Base-by-base conservation (phyloP, 805 yeast genomes). In the Candida mattraensis region DNA sequence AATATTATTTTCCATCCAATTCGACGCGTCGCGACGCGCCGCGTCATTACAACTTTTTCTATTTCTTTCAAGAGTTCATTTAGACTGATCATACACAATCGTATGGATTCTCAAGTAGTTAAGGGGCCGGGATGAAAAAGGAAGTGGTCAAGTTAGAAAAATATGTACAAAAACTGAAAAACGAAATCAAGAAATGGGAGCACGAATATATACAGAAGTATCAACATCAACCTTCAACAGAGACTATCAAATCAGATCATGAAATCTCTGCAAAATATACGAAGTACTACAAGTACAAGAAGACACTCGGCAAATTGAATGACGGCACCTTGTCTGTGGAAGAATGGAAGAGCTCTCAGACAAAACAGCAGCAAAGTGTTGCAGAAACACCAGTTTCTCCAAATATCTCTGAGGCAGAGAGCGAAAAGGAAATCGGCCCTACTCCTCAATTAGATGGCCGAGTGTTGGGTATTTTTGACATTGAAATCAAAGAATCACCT, bases 361-460 rank as follows among this genome's bases (percentile, higher is more conserved):
- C n/a, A n/a, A n/a, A n/a, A n/a, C 25, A 21, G 6, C 29, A 25
- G 31, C 33, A 32, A 14, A 14, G 18, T 5, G 25, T 23, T 7
- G 7, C 14, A 17, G 31, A 29, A 11, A 35, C 29, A 18, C 18
- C 28, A 1, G 30, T n/a, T 4, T 13, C 30, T 3, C 39, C 41
- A 5, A 30, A 30, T 4, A 36, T 37, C 18, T 30, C 42, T 5
- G 38, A 31, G 34, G 43, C 30, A 3, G 41, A 43, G 12, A 42
- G 43, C 18, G 50, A 42, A 11, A 37, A 37, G 16, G 83, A 78
- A 41, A 54, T 86, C 9, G 95, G 95, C 0, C 96, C 96, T 1
- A 87, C 96, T 0, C 96, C 96, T 0, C 95, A 87, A 48, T 70
- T 86, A 7, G 70, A 80, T 42, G 96, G 96, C 0, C 73, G 82